Base-by-base conservation (phyloP, 2,329 filamentous ascomycete species). In the Diplodia mutila region DNA sequence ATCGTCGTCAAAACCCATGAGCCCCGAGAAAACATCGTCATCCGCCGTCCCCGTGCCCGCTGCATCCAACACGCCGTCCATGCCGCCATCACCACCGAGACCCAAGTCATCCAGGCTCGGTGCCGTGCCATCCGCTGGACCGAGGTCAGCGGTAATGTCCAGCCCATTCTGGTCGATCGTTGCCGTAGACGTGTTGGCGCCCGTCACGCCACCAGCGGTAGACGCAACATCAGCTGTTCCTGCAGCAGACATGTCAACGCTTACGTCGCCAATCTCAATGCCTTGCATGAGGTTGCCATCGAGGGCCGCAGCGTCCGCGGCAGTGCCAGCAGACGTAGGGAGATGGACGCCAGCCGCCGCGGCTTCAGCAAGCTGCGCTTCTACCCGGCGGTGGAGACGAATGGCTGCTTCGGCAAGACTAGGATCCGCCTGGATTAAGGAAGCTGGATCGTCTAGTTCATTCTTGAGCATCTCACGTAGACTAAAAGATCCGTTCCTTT, bases 341-440 rank as follows among this genome's bases (percentile, higher is more conserved):
- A 63, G 46, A 18, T 63, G 59, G 5, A 63, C 46, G 27, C 42
- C 59, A 21, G 66, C 66, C 4, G 57, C 52, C 9, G 57, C 55
- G 2, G 29, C 42, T 7, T 46, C 67, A 16, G 72, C 72, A 32
- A 91, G 84, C 74, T 90, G 89, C n/a, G 85, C 84, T 76, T 92
- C 89, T 12, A 91, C 88, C 2, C 84, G 82, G 29, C 89, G 83
- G 74, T 90, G 82, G 8, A 91, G 83, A 8, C 89, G 86, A 11
- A 90, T 85, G 16, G 88, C 79, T 9, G 85, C 85, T 75, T 91
- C 89, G 1, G 88, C 88, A 53, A 86, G 79, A 21, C 80, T 78
- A 1, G 83, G 80, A 68, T 90, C 88, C n/a, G 80, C 80, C 72
- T 85, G 84, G 46, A 88, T 84, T 0, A 87, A 80, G 68, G 80